phyloP scores from a whole-genome alignment of 2,329 filamentous ascomycete genomes.

The Talaromyces albobiverticillius region DNA sequence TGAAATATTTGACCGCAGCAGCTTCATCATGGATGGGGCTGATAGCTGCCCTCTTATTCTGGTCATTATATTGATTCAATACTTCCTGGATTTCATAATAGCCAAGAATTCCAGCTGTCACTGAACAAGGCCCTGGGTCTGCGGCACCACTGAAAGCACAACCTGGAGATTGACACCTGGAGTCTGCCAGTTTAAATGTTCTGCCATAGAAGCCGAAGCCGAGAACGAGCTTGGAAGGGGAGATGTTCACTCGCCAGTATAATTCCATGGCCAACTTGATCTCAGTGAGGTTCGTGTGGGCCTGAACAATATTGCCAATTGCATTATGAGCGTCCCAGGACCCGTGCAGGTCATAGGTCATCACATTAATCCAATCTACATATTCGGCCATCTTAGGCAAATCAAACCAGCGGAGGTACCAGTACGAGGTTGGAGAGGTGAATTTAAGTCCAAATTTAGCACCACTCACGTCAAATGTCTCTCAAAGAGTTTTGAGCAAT shows the following conservation, averaged over 20 bases:
- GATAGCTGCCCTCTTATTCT: background rate
- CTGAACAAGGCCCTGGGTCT: constrained; percentile 19
- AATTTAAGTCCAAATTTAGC: constrained; percentile 11
- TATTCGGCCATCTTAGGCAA: constrained; percentile 12
- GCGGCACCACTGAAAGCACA: constrained; percentile 18
- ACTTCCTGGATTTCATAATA: constrained; percentile 23
- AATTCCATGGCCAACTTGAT: constrained; percentile 27
- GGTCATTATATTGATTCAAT: constrained; percentile 17
- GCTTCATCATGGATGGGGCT: constrained; percentile 15
- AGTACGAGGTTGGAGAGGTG: constrained; percentile 15
- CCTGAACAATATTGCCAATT: constrained; percentile 19
- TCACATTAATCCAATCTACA: constrained; percentile 10
- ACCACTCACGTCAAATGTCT: constrained; percentile 11
- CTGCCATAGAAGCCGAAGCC: constrained; percentile 30
- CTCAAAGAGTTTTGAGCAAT: constrained; percentile 8
- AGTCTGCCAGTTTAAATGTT: constrained; percentile 20
- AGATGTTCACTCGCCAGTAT: constrained; percentile 26
- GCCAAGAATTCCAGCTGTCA: constrained; percentile 19
- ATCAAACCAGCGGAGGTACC: constrained; percentile 25
- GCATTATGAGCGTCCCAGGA: constrained; percentile 22
- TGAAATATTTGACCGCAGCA: constrained; percentile 19
- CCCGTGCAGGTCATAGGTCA: constrained; percentile 13
- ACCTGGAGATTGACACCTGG: constrained; percentile 22
- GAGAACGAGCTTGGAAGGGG: constrained; percentile 24
- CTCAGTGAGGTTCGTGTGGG: constrained; percentile 32